A percentile compares a stretch with the other conserved stretches of the same genome.
Conservation (phyloP, 768 basidiomycete genomes). For the Tricholoma saponaceum region DNA sequence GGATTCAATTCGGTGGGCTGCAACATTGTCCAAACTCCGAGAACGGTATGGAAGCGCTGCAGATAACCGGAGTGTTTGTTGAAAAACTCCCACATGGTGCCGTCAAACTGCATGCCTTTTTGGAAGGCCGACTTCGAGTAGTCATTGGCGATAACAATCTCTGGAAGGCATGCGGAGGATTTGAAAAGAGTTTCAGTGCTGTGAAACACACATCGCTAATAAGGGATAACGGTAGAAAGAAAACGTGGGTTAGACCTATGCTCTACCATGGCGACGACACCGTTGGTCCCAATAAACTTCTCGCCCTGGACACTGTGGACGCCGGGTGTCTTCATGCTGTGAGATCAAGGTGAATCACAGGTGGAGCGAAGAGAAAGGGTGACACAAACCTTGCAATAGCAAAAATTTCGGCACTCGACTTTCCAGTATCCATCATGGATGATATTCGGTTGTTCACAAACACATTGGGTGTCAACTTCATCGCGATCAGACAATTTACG, state of each 20-base stretch:
- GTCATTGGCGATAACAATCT: not conserved
- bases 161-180: not conserved
- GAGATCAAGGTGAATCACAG: not conserved
- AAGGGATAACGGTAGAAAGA: not conserved
- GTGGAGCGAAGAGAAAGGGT: not conserved
- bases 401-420: slow-evolving; percentile 15
- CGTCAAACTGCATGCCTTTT: not conserved
- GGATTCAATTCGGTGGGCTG: slow-evolving; percentile 6
- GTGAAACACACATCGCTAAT: not conserved
- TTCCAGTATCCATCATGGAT: slow-evolving; percentile 24
- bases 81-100: not conserved
- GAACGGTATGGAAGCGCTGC: not conserved
- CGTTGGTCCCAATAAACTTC: not conserved
- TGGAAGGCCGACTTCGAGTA: not conserved
- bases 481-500: not conserved
- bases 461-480: slow-evolving; percentile 17
- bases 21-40: not conserved
- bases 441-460: slow-evolving; percentile 33
- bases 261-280: not conserved
- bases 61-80: not conserved
- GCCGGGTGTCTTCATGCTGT: not conserved
- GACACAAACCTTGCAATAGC: slow-evolving; percentile 14
- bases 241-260: not conserved
- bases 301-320: not conserved
- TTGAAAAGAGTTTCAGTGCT: not conserved